Evolutionary conservation across 192 early-diverging fungal species (phyloP).

Genomic region (Endogone sp.): DNA sequence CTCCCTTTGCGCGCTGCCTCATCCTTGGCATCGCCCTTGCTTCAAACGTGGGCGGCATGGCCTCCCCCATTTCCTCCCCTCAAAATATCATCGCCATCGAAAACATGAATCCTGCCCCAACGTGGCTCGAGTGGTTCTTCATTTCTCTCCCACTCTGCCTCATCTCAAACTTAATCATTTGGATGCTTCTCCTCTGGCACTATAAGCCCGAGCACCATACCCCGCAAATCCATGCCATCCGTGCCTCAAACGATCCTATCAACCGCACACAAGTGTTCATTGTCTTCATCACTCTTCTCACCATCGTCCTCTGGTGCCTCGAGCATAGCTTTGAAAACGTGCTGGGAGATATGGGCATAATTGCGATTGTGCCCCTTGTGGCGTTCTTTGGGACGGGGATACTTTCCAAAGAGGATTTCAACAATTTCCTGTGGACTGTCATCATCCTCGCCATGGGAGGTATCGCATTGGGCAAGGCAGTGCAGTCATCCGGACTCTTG

Average conservation of each 20-base stretch:
- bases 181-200: constrained; percentile 75
- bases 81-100: constrained; percentile 96
- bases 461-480: constrained; percentile 88
- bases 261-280: constrained; percentile 74
- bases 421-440: constrained; percentile 94
- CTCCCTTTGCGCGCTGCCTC: constrained; percentile 78
- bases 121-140: constrained; percentile 90
- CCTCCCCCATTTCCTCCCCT: constrained; percentile 94
- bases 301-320: constrained; percentile 89
- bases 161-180: constrained; percentile 74
- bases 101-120: constrained; percentile 84
- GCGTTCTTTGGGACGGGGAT: constrained; percentile 87
- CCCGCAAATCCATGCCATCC: constrained; percentile 49
- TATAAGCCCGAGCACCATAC: constrained; percentile 74
- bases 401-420: constrained; percentile 94
- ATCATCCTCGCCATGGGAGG: constrained; percentile 93
- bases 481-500: constrained; percentile 83
- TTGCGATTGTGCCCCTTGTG: constrained; percentile 89
- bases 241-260: constrained; percentile 53
- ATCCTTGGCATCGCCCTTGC: constrained; percentile 97
- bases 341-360: constrained; percentile 94
- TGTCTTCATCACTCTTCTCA: constrained; percentile 61
- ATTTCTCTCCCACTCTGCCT: constrained; percentile 85
- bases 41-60: constrained; percentile 96
- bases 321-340: constrained; percentile 67